These are phyloP conservation scores for Blastocystis hominis DNA, from an alignment of 352 stramenopile genomes.

Conservation along the genomic window DNA sequence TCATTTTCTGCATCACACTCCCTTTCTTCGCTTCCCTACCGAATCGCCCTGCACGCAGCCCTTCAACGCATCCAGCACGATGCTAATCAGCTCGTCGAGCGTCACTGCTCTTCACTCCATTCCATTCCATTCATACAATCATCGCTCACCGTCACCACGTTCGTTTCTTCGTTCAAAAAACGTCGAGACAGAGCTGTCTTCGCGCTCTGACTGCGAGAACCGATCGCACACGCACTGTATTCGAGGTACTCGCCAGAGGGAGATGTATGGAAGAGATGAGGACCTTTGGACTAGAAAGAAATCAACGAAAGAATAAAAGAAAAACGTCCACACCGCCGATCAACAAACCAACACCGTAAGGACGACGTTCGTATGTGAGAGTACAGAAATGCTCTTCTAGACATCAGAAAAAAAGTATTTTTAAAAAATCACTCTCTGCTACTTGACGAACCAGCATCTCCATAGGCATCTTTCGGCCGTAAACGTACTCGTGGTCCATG, in stretches of 20 bases:
- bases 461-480: constrained; percentile 74
- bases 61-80: constrained; percentile 72
- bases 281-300: constrained; percentile 70
- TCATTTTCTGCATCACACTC: constrained; percentile 65
- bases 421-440: constrained; percentile 65
- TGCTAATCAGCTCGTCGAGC: constrained; percentile 77
- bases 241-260: constrained; percentile 79
- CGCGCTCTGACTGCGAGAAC: constrained; percentile 74
- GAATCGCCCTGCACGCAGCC: constrained; percentile 74
- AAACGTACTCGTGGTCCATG: constrained; percentile 81
- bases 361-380: constrained; percentile 78
- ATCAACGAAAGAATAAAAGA: not conserved
- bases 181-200: constrained; percentile 79
- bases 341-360: constrained; percentile 75
- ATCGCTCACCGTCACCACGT: constrained; percentile 23
- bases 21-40: not conserved
- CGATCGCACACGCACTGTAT: constrained; percentile 77
- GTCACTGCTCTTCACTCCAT: constrained; percentile 63
- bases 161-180: constrained; percentile 70
- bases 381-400: constrained; percentile 75
- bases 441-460: constrained; percentile 75
- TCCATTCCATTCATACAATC: not conserved
- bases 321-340: constrained; percentile 71
- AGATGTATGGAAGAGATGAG: constrained; percentile 78
- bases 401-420: not conserved